Base-by-base conservation (phyloP, 139 green algal species). In the Mychonastes homosphaera region DNA sequence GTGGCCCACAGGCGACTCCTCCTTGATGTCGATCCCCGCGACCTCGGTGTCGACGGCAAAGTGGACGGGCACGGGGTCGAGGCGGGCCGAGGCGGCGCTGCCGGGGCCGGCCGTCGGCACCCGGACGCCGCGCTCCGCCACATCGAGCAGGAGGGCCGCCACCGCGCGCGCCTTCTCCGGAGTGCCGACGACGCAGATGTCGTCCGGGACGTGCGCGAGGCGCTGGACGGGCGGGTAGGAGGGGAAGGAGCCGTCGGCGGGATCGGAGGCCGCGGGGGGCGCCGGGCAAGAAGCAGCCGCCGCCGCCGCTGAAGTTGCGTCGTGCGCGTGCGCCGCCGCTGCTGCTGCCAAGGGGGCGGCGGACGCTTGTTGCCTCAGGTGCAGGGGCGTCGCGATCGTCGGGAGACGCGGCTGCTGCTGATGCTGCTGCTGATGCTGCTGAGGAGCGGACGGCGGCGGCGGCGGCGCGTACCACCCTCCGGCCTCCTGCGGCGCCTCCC, bases 21-120 rank as follows among this genome's bases (percentile, higher is more conserved):
- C 68, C 46, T 71, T 84, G 15, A 98, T 73, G 47, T 98, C 86
- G 27, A 98, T 96, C 43, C 40, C 54, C 18, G 56, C 51, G 36
- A 95, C 88, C 79, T 95, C 88, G 21, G 88, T 95, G 67, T 96
- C 88, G 68, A 84, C 94, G 0, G 79, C 88, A 77, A 90, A 91
- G 68, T 73, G 79, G 27, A 57, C 56, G 47, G 3, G 8, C 45
- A 55, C 38, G 24, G 61, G 16, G 4, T 61, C 36, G 39, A 27
- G 8, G 16, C 18, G 15, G 8, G 43, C 9, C 24, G 60, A 21
- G 24, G 55, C 1, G 24, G 13, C 21, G 64, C 52, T 16, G 28
- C 8, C 18, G 54, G 36, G 47, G 53, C 54, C 49, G 39, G 41
- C 53, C 16, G 28, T 41, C 56, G 19, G 26, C 32, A 6, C 26